phyloP scores from a whole-genome alignment of 1,284 basidiomycete species.

The Rhizoctonia solani region DNA sequence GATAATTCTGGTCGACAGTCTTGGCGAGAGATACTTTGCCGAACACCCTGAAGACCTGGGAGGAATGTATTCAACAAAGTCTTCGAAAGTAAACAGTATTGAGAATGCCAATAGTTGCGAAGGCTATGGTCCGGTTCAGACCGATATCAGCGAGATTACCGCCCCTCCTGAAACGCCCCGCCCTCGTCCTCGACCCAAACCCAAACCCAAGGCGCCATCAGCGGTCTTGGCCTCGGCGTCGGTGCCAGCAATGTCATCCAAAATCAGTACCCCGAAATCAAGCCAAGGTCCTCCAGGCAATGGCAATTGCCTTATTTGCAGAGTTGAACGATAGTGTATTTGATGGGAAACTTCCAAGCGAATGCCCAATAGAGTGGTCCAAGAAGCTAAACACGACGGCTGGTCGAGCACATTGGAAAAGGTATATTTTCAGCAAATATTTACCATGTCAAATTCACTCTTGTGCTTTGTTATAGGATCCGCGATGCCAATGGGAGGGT shows the following conservation, averaged over 20 bases:
- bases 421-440: constrained; percentile 46
- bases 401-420: constrained; percentile 72
- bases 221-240: constrained; percentile 38
- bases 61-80: not conserved
- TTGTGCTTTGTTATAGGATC: not conserved
- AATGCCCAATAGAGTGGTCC: constrained; percentile 72
- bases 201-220: constrained; percentile 19
- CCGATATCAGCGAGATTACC: not conserved
- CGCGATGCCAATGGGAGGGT: constrained; percentile 49
- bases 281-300: constrained; percentile 54
- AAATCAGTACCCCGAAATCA: constrained; percentile 46
- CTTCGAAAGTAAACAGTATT: not conserved
- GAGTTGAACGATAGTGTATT: constrained; percentile 44
- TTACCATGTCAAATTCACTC: not conserved
- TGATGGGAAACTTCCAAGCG: constrained; percentile 60
- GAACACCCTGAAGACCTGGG: not conserved
- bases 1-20: too few relatives aligned
- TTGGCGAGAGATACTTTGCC: too few relatives aligned
- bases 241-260: constrained; percentile 34
- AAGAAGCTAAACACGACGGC: constrained; percentile 74
- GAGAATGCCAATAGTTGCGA: constrained; percentile 1
- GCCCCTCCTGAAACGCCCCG: constrained; percentile 37
- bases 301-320: constrained; percentile 54
- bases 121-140: not conserved
- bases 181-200: constrained; percentile 31